These are phyloP conservation scores for Rasamsonia emersonii DNA, from an alignment of 2,329 filamentous ascomycete species.

Conservation along the genomic window DNA sequence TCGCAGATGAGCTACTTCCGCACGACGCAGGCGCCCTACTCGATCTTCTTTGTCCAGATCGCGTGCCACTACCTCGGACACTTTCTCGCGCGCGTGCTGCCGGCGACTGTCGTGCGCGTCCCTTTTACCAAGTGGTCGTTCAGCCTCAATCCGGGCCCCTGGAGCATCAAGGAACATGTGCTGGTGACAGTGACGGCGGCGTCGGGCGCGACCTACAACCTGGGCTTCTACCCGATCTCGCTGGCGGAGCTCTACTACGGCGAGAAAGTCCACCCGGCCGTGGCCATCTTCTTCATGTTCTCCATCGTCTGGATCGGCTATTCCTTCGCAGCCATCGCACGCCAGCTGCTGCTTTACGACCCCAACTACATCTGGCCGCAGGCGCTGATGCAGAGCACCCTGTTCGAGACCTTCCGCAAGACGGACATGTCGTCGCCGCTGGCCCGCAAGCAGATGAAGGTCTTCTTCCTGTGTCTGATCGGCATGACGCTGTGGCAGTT, in stretches of 20 bases:
- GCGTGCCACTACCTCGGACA: conserved; percentile 47
- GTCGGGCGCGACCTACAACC: conserved; percentile 45
- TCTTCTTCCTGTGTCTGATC: conserved; percentile 48
- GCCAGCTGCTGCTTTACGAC: conserved; percentile 51
- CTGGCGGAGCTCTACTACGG: conserved; percentile 52
- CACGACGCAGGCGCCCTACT: conserved; percentile 51
- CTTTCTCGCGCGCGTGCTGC: conserved; percentile 45
- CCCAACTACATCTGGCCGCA: conserved; percentile 49
- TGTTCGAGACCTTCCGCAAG: conserved; percentile 47
- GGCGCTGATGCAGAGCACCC: conserved; percentile 47
- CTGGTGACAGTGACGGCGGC: conserved; percentile 48
- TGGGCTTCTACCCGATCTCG: conserved; percentile 45
- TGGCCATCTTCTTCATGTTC: conserved; percentile 54
- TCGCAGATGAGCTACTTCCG: conserved; percentile 49
- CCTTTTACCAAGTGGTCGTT: conserved; percentile 43
- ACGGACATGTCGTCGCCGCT: conserved; percentile 41
- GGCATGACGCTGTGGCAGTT: conserved; percentile 55
- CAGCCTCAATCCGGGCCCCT: conserved; percentile 49
- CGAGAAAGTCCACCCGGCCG: conserved; percentile 43
- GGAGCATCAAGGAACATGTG: conserved; percentile 51
- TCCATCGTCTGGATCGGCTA: conserved; percentile 52
- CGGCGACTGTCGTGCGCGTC: conserved; percentile 38
- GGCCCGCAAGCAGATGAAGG: conserved; percentile 46
- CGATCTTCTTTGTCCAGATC: conserved; percentile 55
- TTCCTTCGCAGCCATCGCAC: conserved; percentile 49